Evolutionary conservation across 2,329 filamentous ascomycete genomes (phyloP).

Genomic region (Cladophialophora bantiana): DNA sequence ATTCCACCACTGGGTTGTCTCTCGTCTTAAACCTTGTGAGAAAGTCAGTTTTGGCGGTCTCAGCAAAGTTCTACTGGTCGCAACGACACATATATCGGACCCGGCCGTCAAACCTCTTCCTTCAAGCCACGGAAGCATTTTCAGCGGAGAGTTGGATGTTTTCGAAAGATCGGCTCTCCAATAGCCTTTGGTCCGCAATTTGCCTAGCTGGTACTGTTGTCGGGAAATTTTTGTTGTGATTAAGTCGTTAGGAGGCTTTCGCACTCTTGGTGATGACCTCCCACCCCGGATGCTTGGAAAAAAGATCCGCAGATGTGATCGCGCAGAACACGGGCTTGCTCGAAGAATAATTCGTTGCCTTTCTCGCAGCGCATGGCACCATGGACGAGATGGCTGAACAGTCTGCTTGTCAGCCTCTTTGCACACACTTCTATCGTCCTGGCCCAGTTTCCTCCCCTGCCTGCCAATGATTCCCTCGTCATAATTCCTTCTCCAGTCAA

Average conservation of each 20-base stretch:
- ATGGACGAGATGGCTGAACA: slow-evolving; percentile 28
- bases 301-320: slow-evolving; percentile 14
- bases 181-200: not conserved
- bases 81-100: not conserved
- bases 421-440: slow-evolving; percentile 6
- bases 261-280: not conserved
- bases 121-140: not conserved
- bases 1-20: not conserved
- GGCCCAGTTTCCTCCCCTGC: slow-evolving; percentile 36
- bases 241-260: not conserved
- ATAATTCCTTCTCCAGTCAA: slow-evolving; percentile 67
- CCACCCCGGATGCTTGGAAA: not conserved
- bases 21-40: not conserved
- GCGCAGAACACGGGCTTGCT: not conserved
- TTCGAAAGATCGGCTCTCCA: not conserved
- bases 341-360: not conserved
- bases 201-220: not conserved
- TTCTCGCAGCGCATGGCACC: slow-evolving; percentile 27
- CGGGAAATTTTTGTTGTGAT: not conserved
- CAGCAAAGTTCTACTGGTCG: not conserved
- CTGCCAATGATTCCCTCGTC: slow-evolving; percentile 49
- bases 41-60: not conserved
- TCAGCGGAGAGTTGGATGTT: not conserved
- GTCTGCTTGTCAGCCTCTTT: slow-evolving; percentile 22
- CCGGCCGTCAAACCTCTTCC: not conserved